Conservation (phyloP, 495 filamentous ascomycete species). For the Terfezia boudieri region DNA sequence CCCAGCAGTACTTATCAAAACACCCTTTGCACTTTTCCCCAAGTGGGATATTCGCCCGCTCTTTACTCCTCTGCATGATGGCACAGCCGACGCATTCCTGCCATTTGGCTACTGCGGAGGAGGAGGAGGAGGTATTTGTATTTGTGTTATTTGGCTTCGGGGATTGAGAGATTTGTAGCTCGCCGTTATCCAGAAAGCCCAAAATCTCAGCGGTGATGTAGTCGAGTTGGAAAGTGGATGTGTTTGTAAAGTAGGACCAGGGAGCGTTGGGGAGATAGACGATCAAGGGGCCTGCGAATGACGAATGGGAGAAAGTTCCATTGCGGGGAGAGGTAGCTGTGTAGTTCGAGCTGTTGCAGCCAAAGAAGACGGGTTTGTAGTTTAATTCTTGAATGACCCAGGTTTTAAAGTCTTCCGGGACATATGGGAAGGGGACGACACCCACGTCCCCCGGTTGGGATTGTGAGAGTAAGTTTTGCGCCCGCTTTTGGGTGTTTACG, state of each 20-base stretch:
- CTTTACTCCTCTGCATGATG: conserved; percentile 18
- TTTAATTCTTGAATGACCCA: conserved; percentile 23
- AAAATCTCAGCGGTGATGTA: conserved; percentile 22
- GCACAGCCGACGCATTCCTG: conserved; percentile 24
- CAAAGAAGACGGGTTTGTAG: conserved; percentile 25
- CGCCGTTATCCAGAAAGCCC: conserved; percentile 24
- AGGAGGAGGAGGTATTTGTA: background rate
- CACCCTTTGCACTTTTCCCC: conserved; percentile 20
- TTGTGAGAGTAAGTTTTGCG: conserved; percentile 13
- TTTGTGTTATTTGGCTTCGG: background rate
- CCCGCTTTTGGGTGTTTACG: conserved; percentile 21
- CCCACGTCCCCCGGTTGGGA: background rate
- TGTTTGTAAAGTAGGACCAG: conserved; percentile 19
- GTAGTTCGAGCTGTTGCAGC: conserved; percentile 20
- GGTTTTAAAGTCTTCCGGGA: conserved; percentile 17
- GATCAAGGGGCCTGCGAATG: conserved; percentile 17
- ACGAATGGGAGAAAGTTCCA: background rate
- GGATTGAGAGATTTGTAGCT: conserved; percentile 11
- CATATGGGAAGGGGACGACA: conserved; percentile 21
- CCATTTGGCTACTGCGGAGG: conserved; percentile 14
- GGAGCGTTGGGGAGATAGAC: conserved; percentile 25
- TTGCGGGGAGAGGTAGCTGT: background rate
- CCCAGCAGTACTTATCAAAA: conserved; percentile 22
- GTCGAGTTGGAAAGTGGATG: conserved; percentile 18
- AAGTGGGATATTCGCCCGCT: conserved; percentile 14